Evolutionary conservation across 2,329 filamentous ascomycete genomes (phyloP).

Genomic region (Trichoderma atroviride): DNA sequence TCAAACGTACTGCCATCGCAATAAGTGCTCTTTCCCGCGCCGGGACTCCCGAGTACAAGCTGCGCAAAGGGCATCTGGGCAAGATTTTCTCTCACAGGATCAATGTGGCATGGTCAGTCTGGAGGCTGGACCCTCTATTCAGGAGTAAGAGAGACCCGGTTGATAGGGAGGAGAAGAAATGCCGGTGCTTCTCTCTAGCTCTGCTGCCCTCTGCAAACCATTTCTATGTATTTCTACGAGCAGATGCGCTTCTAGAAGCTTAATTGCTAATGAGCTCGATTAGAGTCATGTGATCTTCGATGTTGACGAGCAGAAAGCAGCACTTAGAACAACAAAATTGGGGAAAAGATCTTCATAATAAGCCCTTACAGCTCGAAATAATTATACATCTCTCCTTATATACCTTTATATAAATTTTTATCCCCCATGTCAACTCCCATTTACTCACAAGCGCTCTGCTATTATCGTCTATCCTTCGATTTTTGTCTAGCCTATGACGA

Average conservation of each 20-base stretch:
- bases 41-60: conserved; percentile 90
- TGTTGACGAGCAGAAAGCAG: background rate
- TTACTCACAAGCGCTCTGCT: background rate
- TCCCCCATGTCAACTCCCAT: background rate
- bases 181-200: conserved; percentile 1
- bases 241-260: background rate
- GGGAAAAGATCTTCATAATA: background rate
- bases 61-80: conserved; percentile 65
- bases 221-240: background rate
- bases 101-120: conserved; percentile 34
- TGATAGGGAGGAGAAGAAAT: background rate
- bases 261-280: background rate
- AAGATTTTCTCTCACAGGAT: conserved; percentile 24
- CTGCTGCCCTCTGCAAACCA: background rate
- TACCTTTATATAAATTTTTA: background rate
- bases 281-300: conserved; percentile 7
- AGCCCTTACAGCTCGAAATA: background rate
- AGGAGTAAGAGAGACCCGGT: background rate
- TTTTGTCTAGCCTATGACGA: background rate
- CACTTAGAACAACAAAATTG: background rate
- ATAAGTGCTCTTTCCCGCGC: conserved; percentile 95
- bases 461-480: background rate
- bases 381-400: background rate
- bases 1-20: conserved; percentile 82
- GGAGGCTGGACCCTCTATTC: background rate